Evolutionary conservation across 176 grass and related monocot species (phyloP), one percentile per base, ranked within the genome.

Genomic region (Phragmites australis): DNA sequence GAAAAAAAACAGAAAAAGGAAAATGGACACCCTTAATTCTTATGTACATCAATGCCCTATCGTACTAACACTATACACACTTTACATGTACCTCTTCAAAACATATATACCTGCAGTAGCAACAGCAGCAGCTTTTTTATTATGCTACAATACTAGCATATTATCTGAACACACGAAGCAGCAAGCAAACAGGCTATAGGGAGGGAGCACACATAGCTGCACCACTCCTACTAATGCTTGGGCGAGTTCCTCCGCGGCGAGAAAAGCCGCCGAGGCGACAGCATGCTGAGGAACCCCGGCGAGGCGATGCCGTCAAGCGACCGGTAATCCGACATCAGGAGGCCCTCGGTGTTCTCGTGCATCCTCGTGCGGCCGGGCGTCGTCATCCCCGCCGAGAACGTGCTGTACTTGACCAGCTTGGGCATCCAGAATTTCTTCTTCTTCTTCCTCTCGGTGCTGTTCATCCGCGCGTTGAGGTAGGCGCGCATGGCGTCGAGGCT

Each of bases 261-360:
- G 91, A 97, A 97, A 60, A 97, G 87, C n/a, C 94, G 82, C 1
- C 84, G 74, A 0, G 97, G 97, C 8, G 97, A 99, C 6, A 99
- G 64, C 84, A 91, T 93, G 53, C 88, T 56, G 39, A 91, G 81
- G 62, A 90, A 85, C 53, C 90, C 82, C 4, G 97, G 90, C 21
- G 97, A 96, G 1, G 93, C 88, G 19, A 91, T 23, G 29, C 93
- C 90, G 44, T 94, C 58, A 40, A 99, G 86, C 0, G 86, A 86
- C 18, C 72, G 93, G 82, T 93, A 99, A 27, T 99, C 87, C 11
- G 97, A 88, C 86, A 84, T 88, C 21, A 87, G 34, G 32, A 96
- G 77, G 11, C 93, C 97, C 2, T 91, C 86, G 2, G 67, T 21
- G 40, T 68, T 80, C 12, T 83, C 81, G 16, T 88, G 81, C 47